A percentile compares a stretch with the other conserved stretches of the same genome.
phyloP scores from a whole-genome alignment of 1,139 yeast species.

The Meyerozyma carpophila region DNA sequence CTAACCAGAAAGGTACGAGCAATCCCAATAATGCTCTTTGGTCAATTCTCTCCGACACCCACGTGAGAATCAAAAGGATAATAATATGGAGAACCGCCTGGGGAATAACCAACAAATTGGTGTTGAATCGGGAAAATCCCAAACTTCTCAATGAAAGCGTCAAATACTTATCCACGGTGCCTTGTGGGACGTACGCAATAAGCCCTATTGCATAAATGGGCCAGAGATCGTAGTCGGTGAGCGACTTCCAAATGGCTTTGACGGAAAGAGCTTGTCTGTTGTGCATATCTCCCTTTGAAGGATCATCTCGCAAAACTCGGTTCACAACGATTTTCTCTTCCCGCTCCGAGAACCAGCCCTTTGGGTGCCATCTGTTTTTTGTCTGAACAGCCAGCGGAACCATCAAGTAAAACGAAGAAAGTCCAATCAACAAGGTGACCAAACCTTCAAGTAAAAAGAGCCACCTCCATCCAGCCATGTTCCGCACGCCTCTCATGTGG shows the following conservation, averaged over 20 bases:
- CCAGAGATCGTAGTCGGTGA: slow-evolving; percentile 14
- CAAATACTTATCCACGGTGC: slow-evolving; percentile 11
- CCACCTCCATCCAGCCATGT: slow-evolving; percentile 11
- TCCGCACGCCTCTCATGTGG: slow-evolving; percentile 10
- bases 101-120: slow-evolving; percentile 14
- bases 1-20: neutral
- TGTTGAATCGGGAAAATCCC: slow-evolving; percentile 14
- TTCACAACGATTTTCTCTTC: slow-evolving; percentile 16
- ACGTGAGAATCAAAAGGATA: slow-evolving; percentile 7
- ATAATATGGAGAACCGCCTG: slow-evolving; percentile 9
- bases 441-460: slow-evolving; percentile 9
- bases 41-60: slow-evolving; percentile 9
- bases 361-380: slow-evolving; percentile 9
- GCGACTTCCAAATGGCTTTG: slow-evolving; percentile 8
- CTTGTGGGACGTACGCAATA: slow-evolving; percentile 11
- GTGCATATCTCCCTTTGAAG: slow-evolving; percentile 16
- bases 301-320: slow-evolving; percentile 16
- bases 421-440: slow-evolving; percentile 10
- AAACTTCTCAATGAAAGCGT: slow-evolving; percentile 12
- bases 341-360: slow-evolving; percentile 15
- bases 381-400: slow-evolving; percentile 12
- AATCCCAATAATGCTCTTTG: neutral
- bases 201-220: slow-evolving; percentile 14
- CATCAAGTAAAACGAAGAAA: slow-evolving; percentile 11
- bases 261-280: slow-evolving; percentile 11